Evolutionary conservation across 148 eudicot genomes (phyloP).

Genomic region (Linanthus parryae): DNA sequence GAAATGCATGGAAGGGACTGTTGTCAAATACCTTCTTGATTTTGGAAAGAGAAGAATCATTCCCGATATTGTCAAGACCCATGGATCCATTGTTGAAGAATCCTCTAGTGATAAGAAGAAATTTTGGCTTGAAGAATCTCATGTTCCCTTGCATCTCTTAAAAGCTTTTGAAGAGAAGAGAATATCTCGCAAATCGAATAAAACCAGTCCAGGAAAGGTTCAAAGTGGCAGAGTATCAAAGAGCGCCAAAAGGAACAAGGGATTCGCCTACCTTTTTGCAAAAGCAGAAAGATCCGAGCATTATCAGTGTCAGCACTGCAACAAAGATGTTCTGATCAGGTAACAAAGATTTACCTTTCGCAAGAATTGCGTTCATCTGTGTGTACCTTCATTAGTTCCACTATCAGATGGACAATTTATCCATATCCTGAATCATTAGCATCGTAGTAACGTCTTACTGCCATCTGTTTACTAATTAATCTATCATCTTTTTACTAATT

Average conservation of each 20-base stretch:
- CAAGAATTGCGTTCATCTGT: neutral
- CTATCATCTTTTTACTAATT: too few species aligned
- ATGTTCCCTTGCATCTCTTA: slow-evolving; percentile 81
- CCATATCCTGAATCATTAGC: neutral
- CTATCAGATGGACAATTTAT: neutral
- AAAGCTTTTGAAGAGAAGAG: slow-evolving; percentile 81
- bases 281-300: slow-evolving; percentile 57
- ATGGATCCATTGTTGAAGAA: slow-evolving; percentile 67
- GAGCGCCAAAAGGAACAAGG: slow-evolving; percentile 41
- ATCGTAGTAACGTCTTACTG: too few species aligned
- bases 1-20: slow-evolving; percentile 50
- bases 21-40: slow-evolving; percentile 81
- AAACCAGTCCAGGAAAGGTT: slow-evolving; percentile 29
- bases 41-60: slow-evolving; percentile 90
- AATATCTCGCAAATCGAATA: slow-evolving; percentile 64
- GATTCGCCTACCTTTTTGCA: slow-evolving; percentile 71
- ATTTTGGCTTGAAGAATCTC: slow-evolving; percentile 84
- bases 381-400: neutral
- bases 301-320: slow-evolving; percentile 78
- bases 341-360: slow-evolving; percentile 16
- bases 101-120: slow-evolving; percentile 66
- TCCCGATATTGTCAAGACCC: slow-evolving; percentile 71
- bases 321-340: slow-evolving; percentile 81
- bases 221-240: slow-evolving; percentile 24
- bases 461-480: too few species aligned